Base-by-base conservation (phyloP, 2,329 filamentous ascomycete genomes). In the Sporothrix schenckii region DNA sequence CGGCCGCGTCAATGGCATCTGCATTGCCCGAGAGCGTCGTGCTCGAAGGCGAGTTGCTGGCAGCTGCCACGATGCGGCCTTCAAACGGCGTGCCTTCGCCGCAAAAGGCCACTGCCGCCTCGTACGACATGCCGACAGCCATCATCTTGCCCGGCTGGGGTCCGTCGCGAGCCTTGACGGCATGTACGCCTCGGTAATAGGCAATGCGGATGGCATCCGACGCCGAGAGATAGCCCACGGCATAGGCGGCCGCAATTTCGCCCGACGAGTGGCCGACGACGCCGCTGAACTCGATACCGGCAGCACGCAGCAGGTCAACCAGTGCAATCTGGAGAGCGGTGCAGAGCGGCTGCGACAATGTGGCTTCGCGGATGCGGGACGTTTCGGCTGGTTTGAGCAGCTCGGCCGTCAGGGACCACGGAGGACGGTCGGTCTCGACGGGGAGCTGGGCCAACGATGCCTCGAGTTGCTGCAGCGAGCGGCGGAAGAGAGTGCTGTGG, bases 251-350 rank as follows among this genome's bases (percentile, higher is more conserved):
- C 0, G 77, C 81, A 27, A 83, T 83, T 70, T 84, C 82, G 4
- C 82, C 82, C 4, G 80, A 81, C 0, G 80, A 81, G 72, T 82
- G 81, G 21, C 81, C 81, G 13, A 82, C 77, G 3, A 80, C 79
- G 4, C 76, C 76, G 61, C 73, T 68, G 53, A 79, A 78, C 2
- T 30, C 54, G 4, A 80, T 70, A 0, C 75, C 77, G 9, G 79
- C 66, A 19, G 72, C 73, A 13, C 65, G 66, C 3, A 80, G 73
- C 5, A 79, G 71, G 44, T 79, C 75, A 0, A 79, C 74, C 0
- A 79, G 73, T 0, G 78, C 85, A 2, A 88, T 78, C 73, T 88
- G 86, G 0, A 88, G 54, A 0, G 85, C 85, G 0, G 85, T 87
- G 67, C 83, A 87, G 0, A 86, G 74, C 0, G 86, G 83, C 72